A percentile compares a stretch with the other conserved stretches of the same genome.
Evolutionary conservation across 768 basidiomycete species (phyloP).

Genomic region (Coprinopsis cinerea): DNA sequence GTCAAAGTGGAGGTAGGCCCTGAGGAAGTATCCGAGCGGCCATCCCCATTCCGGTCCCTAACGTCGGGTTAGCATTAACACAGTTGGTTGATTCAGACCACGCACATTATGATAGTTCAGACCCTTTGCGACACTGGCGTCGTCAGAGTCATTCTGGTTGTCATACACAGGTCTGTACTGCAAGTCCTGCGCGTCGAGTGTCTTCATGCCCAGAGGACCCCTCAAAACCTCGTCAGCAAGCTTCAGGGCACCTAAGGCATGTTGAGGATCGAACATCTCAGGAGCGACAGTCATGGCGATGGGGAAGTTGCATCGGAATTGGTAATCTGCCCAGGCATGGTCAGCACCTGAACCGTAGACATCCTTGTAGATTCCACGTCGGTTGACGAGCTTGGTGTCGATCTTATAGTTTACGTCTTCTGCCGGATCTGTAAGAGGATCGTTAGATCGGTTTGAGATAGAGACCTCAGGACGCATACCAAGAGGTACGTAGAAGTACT

Average conservation of each 20-base stretch:
- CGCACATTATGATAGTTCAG: constrained; percentile 88
- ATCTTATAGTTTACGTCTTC: constrained; percentile 71
- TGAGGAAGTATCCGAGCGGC: constrained; percentile 93
- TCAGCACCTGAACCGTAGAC: constrained; percentile 85
- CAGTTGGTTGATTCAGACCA: constrained; percentile 6
- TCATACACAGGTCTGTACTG: constrained; percentile 92
- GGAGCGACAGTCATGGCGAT: constrained; percentile 97
- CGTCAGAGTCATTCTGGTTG: constrained; percentile 88
- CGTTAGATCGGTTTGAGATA: constrained; percentile 7
- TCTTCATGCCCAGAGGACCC: constrained; percentile 95
- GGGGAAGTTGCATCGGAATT: constrained; percentile 88
- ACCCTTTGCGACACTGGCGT: constrained; percentile 83
- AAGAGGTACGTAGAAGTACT: constrained; percentile 81
- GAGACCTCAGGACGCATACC: constrained; percentile 37
- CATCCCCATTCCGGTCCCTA: constrained; percentile 94
- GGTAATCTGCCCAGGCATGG: constrained; percentile 96
- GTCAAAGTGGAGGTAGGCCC: constrained; percentile 90
- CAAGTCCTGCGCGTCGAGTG: constrained; percentile 79
- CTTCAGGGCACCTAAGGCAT: constrained; percentile 73
- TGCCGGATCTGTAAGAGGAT: constrained; percentile 45
- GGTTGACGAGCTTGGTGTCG: constrained; percentile 66
- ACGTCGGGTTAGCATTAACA: constrained; percentile 16
- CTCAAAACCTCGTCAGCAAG: constrained; percentile 78
- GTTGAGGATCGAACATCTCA: constrained; percentile 79
- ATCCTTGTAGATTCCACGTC: constrained; percentile 98